Conservation (phyloP, 1,139 yeast genomes). For the Candida buenavistaensis region DNA sequence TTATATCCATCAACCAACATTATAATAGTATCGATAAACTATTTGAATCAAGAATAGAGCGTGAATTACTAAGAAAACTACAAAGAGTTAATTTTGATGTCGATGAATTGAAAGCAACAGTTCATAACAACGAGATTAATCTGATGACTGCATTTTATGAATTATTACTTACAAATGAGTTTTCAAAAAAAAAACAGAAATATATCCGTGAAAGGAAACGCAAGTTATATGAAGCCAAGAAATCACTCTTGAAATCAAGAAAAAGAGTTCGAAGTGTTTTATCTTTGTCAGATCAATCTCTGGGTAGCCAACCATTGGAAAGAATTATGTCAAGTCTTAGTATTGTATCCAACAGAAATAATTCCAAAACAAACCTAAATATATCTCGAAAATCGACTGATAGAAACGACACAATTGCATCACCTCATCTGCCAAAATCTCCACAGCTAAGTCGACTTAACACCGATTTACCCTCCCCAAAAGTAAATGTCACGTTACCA, state of each 20-base stretch:
- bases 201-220: conserved; percentile 38
- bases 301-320: conserved; percentile 39
- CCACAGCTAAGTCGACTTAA: conserved; percentile 8
- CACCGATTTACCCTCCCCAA: conserved; percentile 8
- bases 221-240: conserved; percentile 40
- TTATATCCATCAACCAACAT: conserved; percentile 42
- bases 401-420: conserved; percentile 1
- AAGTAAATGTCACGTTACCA: conserved; percentile 3
- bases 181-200: conserved; percentile 34
- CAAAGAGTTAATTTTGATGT: conserved; percentile 67
- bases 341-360: conserved; percentile 28
- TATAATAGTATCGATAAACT: conserved; percentile 39
- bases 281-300: conserved; percentile 31
- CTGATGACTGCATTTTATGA: conserved; percentile 85
- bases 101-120: conserved; percentile 61
- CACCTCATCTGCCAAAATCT: conserved; percentile 9
- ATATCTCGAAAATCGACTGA: conserved; percentile 14
- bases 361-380: conserved; percentile 17
- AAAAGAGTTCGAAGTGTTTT: conserved; percentile 49
- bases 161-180: conserved; percentile 65
- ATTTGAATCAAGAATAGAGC: conserved; percentile 64
- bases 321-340: conserved; percentile 42
- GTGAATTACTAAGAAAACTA: conserved; percentile 61
- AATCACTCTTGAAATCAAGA: conserved; percentile 48
- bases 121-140: conserved; percentile 66